Evolutionary conservation across 2,329 filamentous ascomycete genomes (phyloP), one percentile per base, ranked within the genome.

Genomic region (Leptographium wingfieldii): DNA sequence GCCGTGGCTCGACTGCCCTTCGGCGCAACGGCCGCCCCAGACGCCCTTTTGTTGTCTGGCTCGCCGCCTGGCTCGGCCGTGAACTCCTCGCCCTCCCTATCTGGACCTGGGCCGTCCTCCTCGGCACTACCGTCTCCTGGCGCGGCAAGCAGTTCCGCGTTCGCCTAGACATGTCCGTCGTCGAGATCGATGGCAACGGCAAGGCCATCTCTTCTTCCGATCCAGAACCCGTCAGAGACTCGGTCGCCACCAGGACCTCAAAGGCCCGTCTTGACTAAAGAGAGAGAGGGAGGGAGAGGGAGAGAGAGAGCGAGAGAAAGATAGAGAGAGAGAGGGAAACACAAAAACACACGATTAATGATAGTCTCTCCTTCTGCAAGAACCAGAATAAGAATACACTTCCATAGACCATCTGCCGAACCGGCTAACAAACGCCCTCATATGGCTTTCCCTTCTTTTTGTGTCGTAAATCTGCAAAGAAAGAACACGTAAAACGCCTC

Each of bases 121-220:
- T 92, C n/a, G 94, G 94, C 0, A 84, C 87, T 1, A 92, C 85
- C 0, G 90, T 99, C 0, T 82, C 82, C 58, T 99, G 94, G 95
- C 78, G 94, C 59, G 92, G 92, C 0, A 86, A 85, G 67, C 80
- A 77, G 33, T 97, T 97, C 70, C 82, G 81, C 67, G 92, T 97
- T 1, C 83, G 86, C 1, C 79, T 90, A 66, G 88, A 97, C 70
- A 92, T 92, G 79, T 88, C 85, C 57, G 92, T 95, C 1, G 75
- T 78, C 5, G 76, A 77, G 29, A 66, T 76, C 68, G 70, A 59
- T n/a, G 33, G 19, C 31, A 38, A 29, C 22, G 54, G 31, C 33
- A 38, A 29, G 19, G 48, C 22, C 22, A 11, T 27, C 48, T 9
- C 6, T 19, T 11, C 48, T 1, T 7, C 22, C 48, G 48, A 46